phyloP scores from a whole-genome alignment of 441 rosid genomes.

The California macrophylla region DNA sequence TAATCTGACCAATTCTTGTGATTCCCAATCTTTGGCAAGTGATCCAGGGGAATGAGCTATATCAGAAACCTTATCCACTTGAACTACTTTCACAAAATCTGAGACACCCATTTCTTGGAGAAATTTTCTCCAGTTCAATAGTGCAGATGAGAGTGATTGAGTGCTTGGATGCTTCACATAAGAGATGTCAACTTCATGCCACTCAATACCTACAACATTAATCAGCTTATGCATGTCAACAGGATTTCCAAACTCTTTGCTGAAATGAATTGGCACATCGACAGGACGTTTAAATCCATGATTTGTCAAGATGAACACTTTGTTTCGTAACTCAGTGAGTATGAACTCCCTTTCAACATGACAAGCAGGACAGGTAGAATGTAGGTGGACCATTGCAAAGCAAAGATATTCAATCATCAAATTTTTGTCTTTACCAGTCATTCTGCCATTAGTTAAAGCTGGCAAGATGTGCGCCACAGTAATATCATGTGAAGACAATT shows the following conservation, averaged over 20 bases:
- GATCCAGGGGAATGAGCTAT: constrained; percentile 34
- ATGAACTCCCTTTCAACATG: constrained; percentile 48
- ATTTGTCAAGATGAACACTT: constrained; percentile 66
- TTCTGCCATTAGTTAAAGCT: constrained; percentile 37
- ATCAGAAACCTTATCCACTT: constrained; percentile 54
- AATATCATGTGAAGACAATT: constrained; percentile 86
- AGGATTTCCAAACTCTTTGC: constrained; percentile 63
- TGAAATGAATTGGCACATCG: constrained; percentile 67
- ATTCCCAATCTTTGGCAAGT: constrained; percentile 77
- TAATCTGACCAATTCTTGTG: constrained; percentile 53
- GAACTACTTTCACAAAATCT: constrained; percentile 75
- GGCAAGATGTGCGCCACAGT: constrained; percentile 68
- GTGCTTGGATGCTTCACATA: constrained; percentile 76
- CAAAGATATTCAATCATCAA: constrained; percentile 72
- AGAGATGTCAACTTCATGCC: constrained; percentile 66
- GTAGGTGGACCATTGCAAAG: constrained; percentile 85
- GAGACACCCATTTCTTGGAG: constrained; percentile 69
- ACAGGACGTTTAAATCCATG: constrained; percentile 48
- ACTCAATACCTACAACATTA: constrained; percentile 38
- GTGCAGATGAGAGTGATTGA: constrained; percentile 34
- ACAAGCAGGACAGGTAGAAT: constrained; percentile 63
- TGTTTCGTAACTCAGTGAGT: constrained; percentile 46
- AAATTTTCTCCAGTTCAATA: constrained; percentile 76
- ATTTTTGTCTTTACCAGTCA: constrained; percentile 22
- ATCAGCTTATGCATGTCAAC: constrained; percentile 47